Evolutionary conservation across 2,329 filamentous ascomycete species (phyloP).

Genomic region (Diaporthe citriasiana): DNA sequence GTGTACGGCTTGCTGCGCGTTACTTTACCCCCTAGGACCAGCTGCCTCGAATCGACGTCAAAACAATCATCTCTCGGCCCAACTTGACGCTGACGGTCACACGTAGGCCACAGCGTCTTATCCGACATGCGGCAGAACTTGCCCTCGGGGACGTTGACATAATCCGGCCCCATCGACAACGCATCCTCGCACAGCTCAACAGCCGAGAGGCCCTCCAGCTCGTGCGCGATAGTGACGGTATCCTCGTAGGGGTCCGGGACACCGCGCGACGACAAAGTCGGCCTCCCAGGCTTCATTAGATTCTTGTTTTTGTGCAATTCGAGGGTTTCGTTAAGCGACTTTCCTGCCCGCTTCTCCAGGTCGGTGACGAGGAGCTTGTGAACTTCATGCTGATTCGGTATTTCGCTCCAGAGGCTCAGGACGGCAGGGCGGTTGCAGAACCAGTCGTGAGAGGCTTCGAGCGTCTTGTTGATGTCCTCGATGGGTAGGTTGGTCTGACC

Average conservation of each 20-base stretch:
- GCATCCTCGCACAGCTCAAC: neutral
- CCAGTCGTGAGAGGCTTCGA: neutral
- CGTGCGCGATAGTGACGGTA: slow-evolving; percentile 8
- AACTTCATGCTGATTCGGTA: neutral
- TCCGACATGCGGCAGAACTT: slow-evolving; percentile 31
- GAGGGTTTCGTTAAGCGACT: neutral
- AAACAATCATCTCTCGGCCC: slow-evolving; percentile 11
- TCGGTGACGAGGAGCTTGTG: neutral
- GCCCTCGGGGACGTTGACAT: slow-evolving; percentile 4
- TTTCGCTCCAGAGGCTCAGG: neutral
- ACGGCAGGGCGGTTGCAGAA: slow-evolving; percentile 23
- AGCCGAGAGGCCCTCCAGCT: neutral
- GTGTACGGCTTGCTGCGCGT: neutral
- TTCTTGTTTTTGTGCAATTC: neutral
- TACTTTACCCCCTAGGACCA: slow-evolving; percentile 5
- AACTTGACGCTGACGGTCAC: neutral
- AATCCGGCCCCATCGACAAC: slow-evolving; percentile 4
- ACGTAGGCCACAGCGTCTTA: slow-evolving; percentile 23
- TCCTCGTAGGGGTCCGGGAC: neutral
- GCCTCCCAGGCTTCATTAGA: neutral
- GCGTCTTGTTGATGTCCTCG: neutral
- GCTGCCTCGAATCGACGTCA: neutral
- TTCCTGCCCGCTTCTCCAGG: neutral
- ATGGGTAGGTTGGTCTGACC: neutral
- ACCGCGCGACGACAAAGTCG: neutral